These are phyloP conservation scores for Ganoderma boninense DNA, from an alignment of 1,284 basidiomycete species.

Conservation along the genomic window DNA sequence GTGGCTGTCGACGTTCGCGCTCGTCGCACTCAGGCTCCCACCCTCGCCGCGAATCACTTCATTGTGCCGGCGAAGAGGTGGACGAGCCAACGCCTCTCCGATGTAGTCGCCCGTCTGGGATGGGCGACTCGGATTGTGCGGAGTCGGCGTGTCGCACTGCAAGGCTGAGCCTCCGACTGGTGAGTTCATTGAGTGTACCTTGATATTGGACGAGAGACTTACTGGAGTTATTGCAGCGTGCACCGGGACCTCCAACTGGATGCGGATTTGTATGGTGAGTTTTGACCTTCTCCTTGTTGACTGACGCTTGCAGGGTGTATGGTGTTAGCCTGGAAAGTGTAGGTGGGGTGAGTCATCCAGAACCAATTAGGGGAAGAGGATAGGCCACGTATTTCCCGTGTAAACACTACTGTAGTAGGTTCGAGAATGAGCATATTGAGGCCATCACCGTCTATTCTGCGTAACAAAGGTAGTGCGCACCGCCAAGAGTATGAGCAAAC, in stretches of 20 bases:
- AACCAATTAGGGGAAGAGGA: too few relatives aligned
- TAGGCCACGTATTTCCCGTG: too few relatives aligned
- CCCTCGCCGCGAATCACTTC: constrained; percentile 6
- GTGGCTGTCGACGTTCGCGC: constrained; percentile 23
- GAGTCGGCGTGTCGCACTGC: constrained; percentile 18
- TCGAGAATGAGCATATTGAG: too few relatives aligned
- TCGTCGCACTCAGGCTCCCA: constrained; percentile 13
- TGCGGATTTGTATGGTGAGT: neutral
- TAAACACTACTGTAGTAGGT: too few relatives aligned
- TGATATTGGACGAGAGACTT: neutral
- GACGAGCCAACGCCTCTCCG: constrained; percentile 20
- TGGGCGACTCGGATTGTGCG: constrained; percentile 18
- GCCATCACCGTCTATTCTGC: too few relatives aligned
- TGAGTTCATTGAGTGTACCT: neutral
- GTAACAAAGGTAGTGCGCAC: constrained; percentile 83
- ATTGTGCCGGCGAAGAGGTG: neutral
- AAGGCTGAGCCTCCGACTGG: constrained; percentile 19
- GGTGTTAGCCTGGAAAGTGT: too few relatives aligned
- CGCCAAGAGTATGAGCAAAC: constrained; percentile 94
- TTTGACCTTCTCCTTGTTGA: neutral
- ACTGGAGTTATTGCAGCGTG: neutral
- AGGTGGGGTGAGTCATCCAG: too few relatives aligned
- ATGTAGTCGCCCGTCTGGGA: constrained; percentile 19
- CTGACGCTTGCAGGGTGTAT: neutral
- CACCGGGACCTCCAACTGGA: neutral